Conservation (phyloP, 192 early-diverging fungal genomes). For the Phlyctochytrium planicorne region DNA sequence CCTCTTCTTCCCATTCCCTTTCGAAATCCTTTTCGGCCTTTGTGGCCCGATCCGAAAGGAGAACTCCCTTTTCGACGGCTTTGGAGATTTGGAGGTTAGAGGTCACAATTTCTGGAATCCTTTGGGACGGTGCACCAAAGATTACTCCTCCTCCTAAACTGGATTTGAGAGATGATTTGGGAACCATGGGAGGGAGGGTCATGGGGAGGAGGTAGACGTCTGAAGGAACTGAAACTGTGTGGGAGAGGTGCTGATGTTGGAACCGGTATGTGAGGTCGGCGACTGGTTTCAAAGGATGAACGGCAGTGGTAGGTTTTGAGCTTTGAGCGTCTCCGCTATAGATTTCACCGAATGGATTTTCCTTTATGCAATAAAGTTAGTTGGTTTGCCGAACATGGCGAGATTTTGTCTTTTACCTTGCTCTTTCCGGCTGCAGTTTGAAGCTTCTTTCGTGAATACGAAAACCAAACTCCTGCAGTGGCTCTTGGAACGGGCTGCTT, state of each 20-base stretch:
- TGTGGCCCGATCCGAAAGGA: not conserved
- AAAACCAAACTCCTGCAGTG: constrained; percentile 40
- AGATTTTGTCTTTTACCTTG: too few relatives aligned
- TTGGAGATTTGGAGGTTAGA: constrained; percentile 24
- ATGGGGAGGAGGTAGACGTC: constrained; percentile 5
- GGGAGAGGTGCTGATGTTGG: constrained; percentile 33
- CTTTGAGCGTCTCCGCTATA: not conserved
- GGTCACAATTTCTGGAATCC: constrained; percentile 34
- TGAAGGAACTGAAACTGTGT: constrained; percentile 13
- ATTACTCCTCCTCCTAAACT: not conserved
- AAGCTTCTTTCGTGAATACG: too few relatives aligned
- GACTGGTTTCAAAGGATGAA: not conserved
- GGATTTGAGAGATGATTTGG: not conserved
- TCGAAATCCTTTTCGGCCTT: not conserved
- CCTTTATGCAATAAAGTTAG: too few relatives aligned
- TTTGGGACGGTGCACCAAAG: constrained; percentile 17
- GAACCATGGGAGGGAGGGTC: constrained; percentile 1
- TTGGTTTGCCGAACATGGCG: too few relatives aligned
- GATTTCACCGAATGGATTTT: too few relatives aligned
- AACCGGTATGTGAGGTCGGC: constrained; percentile 28
- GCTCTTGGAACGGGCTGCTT: constrained; percentile 34
- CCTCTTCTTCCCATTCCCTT: not conserved
- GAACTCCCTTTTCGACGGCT: constrained; percentile 15
- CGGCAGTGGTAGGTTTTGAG: not conserved
- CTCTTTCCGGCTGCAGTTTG: too few relatives aligned